phyloP scores from a whole-genome alignment of 2,329 filamentous ascomycete genomes.

The Hypocreales sp. region DNA sequence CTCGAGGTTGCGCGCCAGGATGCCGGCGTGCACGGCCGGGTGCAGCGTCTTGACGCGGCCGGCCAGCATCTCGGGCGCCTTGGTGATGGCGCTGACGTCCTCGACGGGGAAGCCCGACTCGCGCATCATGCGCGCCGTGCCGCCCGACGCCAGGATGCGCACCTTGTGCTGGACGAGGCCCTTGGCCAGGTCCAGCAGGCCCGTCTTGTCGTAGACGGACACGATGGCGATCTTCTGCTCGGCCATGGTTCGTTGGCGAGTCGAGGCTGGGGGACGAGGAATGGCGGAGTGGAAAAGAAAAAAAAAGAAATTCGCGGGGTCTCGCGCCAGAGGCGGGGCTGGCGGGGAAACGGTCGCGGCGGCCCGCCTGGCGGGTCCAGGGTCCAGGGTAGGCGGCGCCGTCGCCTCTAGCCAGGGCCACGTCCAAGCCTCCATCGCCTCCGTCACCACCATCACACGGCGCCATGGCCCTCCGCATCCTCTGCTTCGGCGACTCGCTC shows the following conservation, averaged over 20 bases:
- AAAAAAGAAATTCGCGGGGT: too few species aligned
- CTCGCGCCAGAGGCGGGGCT: too few species aligned
- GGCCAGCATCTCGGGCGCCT: constrained; percentile 91
- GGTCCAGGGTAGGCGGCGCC: too few species aligned
- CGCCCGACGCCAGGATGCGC: constrained; percentile 83
- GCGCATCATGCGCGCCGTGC: constrained; percentile 90
- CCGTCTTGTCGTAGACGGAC: constrained; percentile 98
- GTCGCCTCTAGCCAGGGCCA: too few species aligned
- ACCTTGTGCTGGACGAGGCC: constrained; percentile 81
- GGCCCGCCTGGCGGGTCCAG: too few species aligned
- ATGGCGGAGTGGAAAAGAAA: too few species aligned
- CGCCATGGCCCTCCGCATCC: constrained; percentile 32
- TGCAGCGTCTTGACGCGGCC: constrained; percentile 83
- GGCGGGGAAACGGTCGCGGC: too few species aligned
- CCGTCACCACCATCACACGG: too few species aligned
- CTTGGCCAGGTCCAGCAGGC: constrained; percentile 81
- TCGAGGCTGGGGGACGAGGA: too few species aligned
- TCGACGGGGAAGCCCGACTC: constrained; percentile 93
- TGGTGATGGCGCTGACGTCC: constrained; percentile 95
- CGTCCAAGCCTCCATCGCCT: too few species aligned
- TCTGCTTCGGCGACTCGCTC: constrained; percentile 51
- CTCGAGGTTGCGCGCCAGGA: constrained; percentile 84
- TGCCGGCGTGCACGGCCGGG: constrained; percentile 79
- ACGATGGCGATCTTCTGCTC: constrained; percentile 65
- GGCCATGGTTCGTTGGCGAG: too few species aligned